Percentiles rank a stretch among this genome's conserved stretches.
These are phyloP conservation scores for Naganishia sp. DNA, from an alignment of 1,284 basidiomycete genomes.

Conservation along the genomic window DNA sequence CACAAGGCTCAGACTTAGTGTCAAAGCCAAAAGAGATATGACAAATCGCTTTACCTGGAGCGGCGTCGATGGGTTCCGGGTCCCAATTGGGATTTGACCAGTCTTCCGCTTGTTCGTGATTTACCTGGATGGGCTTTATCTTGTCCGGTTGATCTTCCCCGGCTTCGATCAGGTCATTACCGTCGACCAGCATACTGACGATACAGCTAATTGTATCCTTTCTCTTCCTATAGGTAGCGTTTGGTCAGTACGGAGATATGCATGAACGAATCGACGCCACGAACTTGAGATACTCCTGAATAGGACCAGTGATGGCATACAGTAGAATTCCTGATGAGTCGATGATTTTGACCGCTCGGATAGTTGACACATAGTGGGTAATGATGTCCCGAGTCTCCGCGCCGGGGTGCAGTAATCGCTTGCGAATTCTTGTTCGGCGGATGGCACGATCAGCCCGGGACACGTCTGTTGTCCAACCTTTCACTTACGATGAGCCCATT, in stretches of 20 bases:
- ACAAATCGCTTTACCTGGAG: conserved; percentile 64
- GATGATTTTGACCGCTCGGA: conserved; percentile 83
- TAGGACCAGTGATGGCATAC: conserved; percentile 86
- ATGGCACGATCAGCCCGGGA: conserved; percentile 22
- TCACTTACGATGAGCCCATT: conserved; percentile 47
- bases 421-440: conserved; percentile 64
- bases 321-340: conserved; percentile 90
- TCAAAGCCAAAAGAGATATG: neutral
- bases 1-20: conserved; percentile 11
- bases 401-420: conserved; percentile 90
- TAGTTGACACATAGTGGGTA: conserved; percentile 89
- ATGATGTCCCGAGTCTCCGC: conserved; percentile 92
- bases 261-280: conserved; percentile 21
- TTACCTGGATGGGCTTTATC: conserved; percentile 69
- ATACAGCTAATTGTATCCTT: conserved; percentile 90
- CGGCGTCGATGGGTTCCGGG: conserved; percentile 90
- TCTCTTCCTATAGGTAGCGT: conserved; percentile 62
- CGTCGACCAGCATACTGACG: conserved; percentile 84
- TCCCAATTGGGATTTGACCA: conserved; percentile 87
- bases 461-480: neutral
- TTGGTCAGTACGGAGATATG: neutral
- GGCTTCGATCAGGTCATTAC: conserved; percentile 65
- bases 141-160: conserved; percentile 65
- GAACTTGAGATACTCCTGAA: conserved; percentile 79
- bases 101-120: conserved; percentile 68